Evolutionary conservation across 176 grass and related monocot species (phyloP).

Genomic region (Musa itinerans): DNA sequence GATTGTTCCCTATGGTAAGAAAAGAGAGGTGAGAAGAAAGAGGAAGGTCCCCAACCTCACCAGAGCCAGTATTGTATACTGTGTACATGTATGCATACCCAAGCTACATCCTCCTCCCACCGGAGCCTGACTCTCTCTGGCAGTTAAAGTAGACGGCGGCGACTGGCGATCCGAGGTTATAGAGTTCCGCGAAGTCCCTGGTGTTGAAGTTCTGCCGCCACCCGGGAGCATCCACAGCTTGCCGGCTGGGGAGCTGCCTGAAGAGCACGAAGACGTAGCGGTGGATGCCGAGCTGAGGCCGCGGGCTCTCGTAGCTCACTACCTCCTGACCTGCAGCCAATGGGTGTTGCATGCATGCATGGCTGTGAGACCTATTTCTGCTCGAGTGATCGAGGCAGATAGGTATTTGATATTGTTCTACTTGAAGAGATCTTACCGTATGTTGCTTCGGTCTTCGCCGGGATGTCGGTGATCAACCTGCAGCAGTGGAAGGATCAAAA

Average conservation of each 20-base stretch:
- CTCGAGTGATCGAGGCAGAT: no score
- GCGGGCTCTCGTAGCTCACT: conserved; percentile 2
- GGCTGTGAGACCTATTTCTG: no score
- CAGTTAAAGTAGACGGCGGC: background rate
- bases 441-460: no score
- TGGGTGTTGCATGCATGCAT: background rate
- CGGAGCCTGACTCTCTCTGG: conserved; percentile 1
- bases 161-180: background rate
- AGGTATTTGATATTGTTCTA: no score
- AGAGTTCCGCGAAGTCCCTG: conserved; percentile 4
- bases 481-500: no score
- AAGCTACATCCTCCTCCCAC: background rate
- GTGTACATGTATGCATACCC: no score
- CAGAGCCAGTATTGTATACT: no score
- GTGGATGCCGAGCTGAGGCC: conserved; percentile 11
- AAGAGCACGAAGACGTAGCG: conserved; percentile 4
- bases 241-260: background rate
- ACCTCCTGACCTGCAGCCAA: conserved; percentile 1
- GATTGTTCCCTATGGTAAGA: no score
- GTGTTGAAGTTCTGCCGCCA: conserved; percentile 13
- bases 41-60: no score
- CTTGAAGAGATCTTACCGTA: no score
- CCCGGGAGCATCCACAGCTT: background rate
- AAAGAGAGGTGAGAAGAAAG: no score
- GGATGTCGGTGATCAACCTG: no score